A percentile compares a stretch with the other conserved stretches of the same genome.
Evolutionary conservation across 1,139 yeast genomes (phyloP).

Genomic region (Candida pseudoviswanathii): DNA sequence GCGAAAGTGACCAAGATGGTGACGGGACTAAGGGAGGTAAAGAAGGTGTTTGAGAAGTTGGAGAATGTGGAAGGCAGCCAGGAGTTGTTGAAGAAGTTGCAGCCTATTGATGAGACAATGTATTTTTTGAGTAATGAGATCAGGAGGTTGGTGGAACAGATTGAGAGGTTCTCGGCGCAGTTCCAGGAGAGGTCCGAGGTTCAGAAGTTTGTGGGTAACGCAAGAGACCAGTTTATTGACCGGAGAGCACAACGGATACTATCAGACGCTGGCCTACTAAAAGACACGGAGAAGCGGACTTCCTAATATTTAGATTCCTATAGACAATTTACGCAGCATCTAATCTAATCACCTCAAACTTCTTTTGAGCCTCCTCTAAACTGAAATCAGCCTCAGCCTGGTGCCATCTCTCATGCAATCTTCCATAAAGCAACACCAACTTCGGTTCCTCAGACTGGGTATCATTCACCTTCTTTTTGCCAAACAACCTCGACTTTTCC

Average conservation of each 20-base stretch:
- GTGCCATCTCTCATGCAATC: conserved; percentile 45
- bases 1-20: conserved; percentile 39
- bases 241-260: conserved; percentile 6
- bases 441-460: conserved; percentile 40
- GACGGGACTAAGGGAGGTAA: conserved; percentile 28
- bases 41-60: conserved; percentile 14
- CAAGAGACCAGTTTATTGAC: conserved; percentile 30
- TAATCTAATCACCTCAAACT: conserved; percentile 19
- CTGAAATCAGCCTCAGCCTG: conserved; percentile 20
- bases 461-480: conserved; percentile 31
- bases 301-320: too few relatives aligned
- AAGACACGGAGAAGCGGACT: not conserved
- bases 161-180: conserved; percentile 32
- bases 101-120: conserved; percentile 57
- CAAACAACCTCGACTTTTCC: conserved; percentile 43
- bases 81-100: conserved; percentile 39
- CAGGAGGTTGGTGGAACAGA: conserved; percentile 41
- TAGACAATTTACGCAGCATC: not conserved
- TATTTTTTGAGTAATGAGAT: conserved; percentile 47
- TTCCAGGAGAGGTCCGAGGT: conserved; percentile 18
- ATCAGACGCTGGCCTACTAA: conserved; percentile 2
- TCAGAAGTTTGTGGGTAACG: conserved; percentile 24
- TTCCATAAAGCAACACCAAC: conserved; percentile 36
- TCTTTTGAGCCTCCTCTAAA: conserved; percentile 21
- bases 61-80: conserved; percentile 20